Evolutionary conservation across 257 asterid genomes (phyloP).

Genomic region (Solanum medicagineum): DNA sequence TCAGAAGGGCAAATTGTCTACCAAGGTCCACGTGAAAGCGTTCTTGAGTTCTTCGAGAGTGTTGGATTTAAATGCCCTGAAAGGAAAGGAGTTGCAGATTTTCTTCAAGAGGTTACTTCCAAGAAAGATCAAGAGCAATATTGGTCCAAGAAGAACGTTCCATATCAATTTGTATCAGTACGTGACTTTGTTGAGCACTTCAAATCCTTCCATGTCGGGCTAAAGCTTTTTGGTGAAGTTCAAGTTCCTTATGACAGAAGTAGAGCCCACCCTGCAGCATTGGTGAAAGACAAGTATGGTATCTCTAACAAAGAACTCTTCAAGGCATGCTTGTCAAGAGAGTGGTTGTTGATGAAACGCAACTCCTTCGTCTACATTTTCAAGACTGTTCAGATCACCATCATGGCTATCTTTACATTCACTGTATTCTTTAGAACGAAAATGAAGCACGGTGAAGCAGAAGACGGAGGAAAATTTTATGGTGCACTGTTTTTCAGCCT

Average conservation of each 20-base stretch:
- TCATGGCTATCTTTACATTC: slow-evolving; percentile 58
- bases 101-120: slow-evolving; percentile 62
- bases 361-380: slow-evolving; percentile 53
- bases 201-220: slow-evolving; percentile 34
- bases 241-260: slow-evolving; percentile 44
- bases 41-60: slow-evolving; percentile 46
- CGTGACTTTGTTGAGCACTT: slow-evolving; percentile 28
- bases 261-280: slow-evolving; percentile 50
- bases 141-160: slow-evolving; percentile 37
- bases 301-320: slow-evolving; percentile 51
- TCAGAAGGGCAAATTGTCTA: slow-evolving; percentile 52
- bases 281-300: slow-evolving; percentile 49
- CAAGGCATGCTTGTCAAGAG: slow-evolving; percentile 53
- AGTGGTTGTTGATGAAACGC: slow-evolving; percentile 56
- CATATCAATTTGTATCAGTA: slow-evolving; percentile 32
- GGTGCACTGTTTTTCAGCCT: slow-evolving; percentile 66
- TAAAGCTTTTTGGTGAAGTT: slow-evolving; percentile 27
- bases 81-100: slow-evolving; percentile 65
- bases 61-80: slow-evolving; percentile 60
- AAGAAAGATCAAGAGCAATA: slow-evolving; percentile 62
- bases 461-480: slow-evolving; percentile 48
- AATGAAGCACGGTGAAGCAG: slow-evolving; percentile 45
- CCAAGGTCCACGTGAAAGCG: slow-evolving; percentile 53
- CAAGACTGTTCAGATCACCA: slow-evolving; percentile 56
- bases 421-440: slow-evolving; percentile 59